These are phyloP conservation scores for Ceratocystis cacaofunesta DNA, from an alignment of 2,329 filamentous ascomycete genomes.

Conservation along the genomic window DNA sequence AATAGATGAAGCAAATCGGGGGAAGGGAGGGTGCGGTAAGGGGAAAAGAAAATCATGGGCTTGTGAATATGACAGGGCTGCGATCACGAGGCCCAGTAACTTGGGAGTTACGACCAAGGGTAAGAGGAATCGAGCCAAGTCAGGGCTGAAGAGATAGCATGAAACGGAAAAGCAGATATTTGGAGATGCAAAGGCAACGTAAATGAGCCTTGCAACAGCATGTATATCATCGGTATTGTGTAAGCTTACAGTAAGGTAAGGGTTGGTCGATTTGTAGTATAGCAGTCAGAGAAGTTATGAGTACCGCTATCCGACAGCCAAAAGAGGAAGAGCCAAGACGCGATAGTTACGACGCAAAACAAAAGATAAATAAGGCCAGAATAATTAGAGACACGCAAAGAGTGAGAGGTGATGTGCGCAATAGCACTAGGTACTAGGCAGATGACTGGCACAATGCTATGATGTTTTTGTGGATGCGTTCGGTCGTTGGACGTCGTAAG, in stretches of 20 bases:
- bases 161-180: background rate
- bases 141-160: background rate
- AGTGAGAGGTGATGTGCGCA: background rate
- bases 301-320: background rate
- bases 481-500: background rate
- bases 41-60: background rate
- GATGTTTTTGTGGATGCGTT: background rate
- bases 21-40: background rate
- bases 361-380: background rate
- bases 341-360: background rate
- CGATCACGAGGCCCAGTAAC: background rate
- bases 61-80: background rate
- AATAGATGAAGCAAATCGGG: background rate
- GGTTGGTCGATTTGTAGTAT: background rate
- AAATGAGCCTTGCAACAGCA: background rate
- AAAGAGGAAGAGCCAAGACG: background rate
- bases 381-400: background rate
- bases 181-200: background rate
- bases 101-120: background rate
- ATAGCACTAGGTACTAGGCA: background rate
- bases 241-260: background rate
- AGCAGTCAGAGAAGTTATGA: background rate
- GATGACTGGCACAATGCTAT: background rate
- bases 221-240: background rate
- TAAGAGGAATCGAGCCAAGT: background rate